phyloP scores from a whole-genome alignment of 2,329 filamentous ascomycete genomes.

The Phialocephala subalpina region DNA sequence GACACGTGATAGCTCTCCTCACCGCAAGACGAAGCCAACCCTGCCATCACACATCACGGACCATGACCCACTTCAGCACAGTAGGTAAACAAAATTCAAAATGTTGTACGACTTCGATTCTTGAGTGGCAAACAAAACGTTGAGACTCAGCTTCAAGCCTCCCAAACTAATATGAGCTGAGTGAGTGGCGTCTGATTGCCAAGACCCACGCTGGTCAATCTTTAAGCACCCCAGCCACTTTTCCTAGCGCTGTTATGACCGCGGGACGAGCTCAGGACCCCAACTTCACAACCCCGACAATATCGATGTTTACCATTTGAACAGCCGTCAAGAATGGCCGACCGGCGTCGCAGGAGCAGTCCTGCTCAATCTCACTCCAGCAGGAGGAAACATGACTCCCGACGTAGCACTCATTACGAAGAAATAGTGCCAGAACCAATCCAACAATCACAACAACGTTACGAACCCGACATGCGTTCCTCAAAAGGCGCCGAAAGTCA shows the following conservation, averaged over 20 bases:
- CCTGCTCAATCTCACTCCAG: not conserved
- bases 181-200: not conserved
- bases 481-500: constrained; percentile 4
- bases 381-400: not conserved
- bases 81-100: not conserved
- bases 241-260: constrained; percentile 1
- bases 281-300: too few species aligned
- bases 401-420: not conserved
- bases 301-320: constrained; percentile 10
- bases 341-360: constrained; percentile 36
- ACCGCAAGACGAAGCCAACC: not conserved
- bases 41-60: not conserved
- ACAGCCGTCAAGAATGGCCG: constrained; percentile 40
- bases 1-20: not conserved
- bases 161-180: not conserved
- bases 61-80: constrained; percentile 3
- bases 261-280: too few species aligned
- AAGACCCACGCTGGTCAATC: constrained; percentile 5
- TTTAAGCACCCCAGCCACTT: not conserved
- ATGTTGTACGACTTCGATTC: not conserved
- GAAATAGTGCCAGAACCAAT: constrained; percentile 10
- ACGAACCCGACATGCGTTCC: constrained; percentile 9
- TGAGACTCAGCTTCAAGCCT: constrained; percentile 7
- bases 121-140: constrained; percentile 6
- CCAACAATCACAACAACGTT: not conserved